Base-by-base conservation (phyloP, 2,329 filamentous ascomycete species). In the Penicillium sp. region DNA sequence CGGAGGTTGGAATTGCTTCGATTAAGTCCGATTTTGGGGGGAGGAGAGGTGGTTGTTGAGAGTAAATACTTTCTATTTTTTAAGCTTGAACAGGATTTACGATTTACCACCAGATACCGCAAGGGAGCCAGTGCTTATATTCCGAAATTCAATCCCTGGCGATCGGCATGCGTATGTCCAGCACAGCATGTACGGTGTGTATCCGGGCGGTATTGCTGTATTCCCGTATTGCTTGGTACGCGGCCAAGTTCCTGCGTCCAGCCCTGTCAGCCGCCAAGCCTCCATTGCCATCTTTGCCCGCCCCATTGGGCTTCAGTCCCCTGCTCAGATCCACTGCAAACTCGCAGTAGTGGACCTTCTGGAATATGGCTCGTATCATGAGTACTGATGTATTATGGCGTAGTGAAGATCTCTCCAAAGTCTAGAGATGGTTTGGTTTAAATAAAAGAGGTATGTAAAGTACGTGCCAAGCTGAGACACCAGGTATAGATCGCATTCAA, bases 231-330 rank as follows among this genome's bases (percentile, higher is more conserved):
- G 39, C 39, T 26, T 41, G 24, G 3, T 26, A 20, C 34, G 30
- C 41, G 30, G 43, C 23, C 36, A 39, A 41, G 24, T 41, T 10
- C 26, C 37, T 29, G 37, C 21, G 39, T 24, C 48, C 57, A 58
- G 57, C 57, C 57, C 55, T 59, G 55, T 30, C 23, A 53, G 23
- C 17, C 21, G 55, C 57, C 55, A 58, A 58, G 57, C 5, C 32
- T 18, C 2, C 7, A 40, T 15, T 44, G 27, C 9, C 20, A 29
- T 29, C 39, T 30, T 7, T 9, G 12, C 37, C 7, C 9, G 8
- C 13, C 37, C 37, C 26, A 42, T 27, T 42, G 24, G 39, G 15
- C 9, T 30, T 23, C 3, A 21, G 24, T 27, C n/a, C n/a, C n/a
- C n/a, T n/a, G n/a, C n/a, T n/a, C n/a, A n/a, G n/a, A 8, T 26